Conservation (phyloP, 2,329 filamentous ascomycete genomes). For the Cercospora sesami region DNA sequence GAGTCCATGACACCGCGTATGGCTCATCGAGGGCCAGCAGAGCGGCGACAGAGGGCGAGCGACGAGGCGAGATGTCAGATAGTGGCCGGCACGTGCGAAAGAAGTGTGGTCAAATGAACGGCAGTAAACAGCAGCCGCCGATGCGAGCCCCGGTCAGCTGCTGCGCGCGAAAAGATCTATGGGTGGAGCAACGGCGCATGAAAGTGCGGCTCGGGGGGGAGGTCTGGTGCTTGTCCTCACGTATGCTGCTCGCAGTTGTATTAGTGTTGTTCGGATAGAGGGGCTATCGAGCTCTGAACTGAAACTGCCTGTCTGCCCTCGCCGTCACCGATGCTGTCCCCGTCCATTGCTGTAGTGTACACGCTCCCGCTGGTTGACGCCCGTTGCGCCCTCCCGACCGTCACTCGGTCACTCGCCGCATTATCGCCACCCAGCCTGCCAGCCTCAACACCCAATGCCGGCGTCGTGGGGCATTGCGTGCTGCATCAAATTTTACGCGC, state of each 20-base stretch:
- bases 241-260: neutral
- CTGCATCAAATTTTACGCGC: conserved; percentile 1
- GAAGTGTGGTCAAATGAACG: conserved; percentile 4
- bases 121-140: neutral
- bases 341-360: neutral
- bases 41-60: conserved; percentile 1
- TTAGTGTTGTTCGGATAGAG: neutral
- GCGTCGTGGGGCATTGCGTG: neutral
- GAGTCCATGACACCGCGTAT: conserved; percentile 63
- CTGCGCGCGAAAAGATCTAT: neutral
- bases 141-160: neutral
- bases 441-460: neutral
- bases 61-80: neutral
- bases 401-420: neutral
- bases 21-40: conserved; percentile 4
- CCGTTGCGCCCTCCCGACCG: neutral
- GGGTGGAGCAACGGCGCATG: neutral
- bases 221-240: neutral
- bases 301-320: neutral
- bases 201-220: neutral
- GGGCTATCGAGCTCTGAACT: neutral
- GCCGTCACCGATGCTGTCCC: neutral
- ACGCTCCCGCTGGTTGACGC: neutral
- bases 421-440: neutral
- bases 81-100: conserved; percentile 3